Conservation (phyloP, 148 eudicot species). For the Euryodendron excelsum region DNA sequence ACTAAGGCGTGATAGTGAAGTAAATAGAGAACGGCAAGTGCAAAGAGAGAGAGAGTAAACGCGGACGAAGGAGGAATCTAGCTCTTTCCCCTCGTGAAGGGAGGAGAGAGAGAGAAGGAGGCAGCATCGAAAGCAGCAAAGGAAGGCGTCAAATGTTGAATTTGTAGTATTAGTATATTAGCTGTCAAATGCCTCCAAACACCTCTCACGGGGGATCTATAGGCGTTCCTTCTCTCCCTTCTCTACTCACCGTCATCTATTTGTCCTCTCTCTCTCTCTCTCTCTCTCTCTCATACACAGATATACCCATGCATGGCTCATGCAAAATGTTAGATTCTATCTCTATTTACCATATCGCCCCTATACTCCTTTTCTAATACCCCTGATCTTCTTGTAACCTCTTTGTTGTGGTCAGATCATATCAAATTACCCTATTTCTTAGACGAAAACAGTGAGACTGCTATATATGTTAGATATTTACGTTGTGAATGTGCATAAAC, state of each 20-base stretch:
- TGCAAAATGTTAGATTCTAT: not conserved
- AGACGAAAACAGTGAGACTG: too few species aligned
- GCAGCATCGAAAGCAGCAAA: slow-evolving; percentile 12
- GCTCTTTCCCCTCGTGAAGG: slow-evolving; percentile 11
- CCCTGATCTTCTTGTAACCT: not conserved
- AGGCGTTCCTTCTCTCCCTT: not conserved
- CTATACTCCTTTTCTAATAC: not conserved
- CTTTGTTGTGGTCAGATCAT: too few species aligned
- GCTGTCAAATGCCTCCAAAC: slow-evolving; percentile 38
- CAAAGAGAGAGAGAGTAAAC: slow-evolving; percentile 21
- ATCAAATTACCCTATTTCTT: not conserved
- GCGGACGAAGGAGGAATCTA: slow-evolving; percentile 6
- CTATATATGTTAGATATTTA: too few species aligned
- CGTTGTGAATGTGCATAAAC: too few species aligned
- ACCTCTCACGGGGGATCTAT: slow-evolving; percentile 33
- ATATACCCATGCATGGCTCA: slow-evolving; percentile 4
- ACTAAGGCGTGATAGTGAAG: not conserved
- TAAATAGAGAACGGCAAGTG: slow-evolving; percentile 34
- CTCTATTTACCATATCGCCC: not conserved
- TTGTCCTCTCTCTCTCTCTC: not conserved
- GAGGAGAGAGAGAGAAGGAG: slow-evolving; percentile 5
- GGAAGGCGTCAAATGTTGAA: not conserved
- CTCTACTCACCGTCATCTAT: not conserved
- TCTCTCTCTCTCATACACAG: not conserved
- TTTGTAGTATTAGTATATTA: slow-evolving; percentile 16